Evolutionary conservation across 2,329 filamentous ascomycete species (phyloP), one percentile per base, ranked within the genome.

Genomic region (Fusarium fracticaudum): DNA sequence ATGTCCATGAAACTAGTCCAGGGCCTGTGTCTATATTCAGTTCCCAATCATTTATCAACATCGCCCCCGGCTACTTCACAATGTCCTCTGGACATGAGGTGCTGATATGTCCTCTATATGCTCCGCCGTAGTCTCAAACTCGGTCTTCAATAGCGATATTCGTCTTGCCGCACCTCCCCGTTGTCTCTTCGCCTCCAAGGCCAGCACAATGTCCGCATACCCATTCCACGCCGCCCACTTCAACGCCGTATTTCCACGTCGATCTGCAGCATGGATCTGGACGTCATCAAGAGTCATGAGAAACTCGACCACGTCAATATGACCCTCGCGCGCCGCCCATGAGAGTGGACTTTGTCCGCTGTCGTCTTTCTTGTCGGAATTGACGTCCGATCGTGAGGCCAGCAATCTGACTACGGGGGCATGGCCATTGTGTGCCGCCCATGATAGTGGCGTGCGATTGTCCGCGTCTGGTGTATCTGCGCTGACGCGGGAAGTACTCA

Each of bases 1-100:
- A 8, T 5, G 18, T 29, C 18, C 18, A 0, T 2, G 0, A 26
- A 45, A 26, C 5, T 26, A 5, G 8, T 45, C 44, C 44, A 29
- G 2, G 5, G 44, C n/a, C 26, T 7, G 26, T 29, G 26, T 29
- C 26, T 26, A 26, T 26, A 26, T 26, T 6, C 26, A 26, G 26
- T 26, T 24, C 24, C 44, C 24, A 26, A 26, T 47, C 24, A 47
- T 48, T 22, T 17, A 48, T 22, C 26, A 15, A 15, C 12, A 22
- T 22, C 44, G 12, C 18, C 8, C 24, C 18, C 18, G 29, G 10
- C 9, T 29, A 11, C 26, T 31, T 48, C 20, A 31, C 45, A 22
- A 8, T 31, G 20, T 17, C 13, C 14, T 8, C 22, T 31, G 20
- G 6, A n/a, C 45, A 31, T 48, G 45, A 22, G 45, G 20, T 6